Percentiles rank a stretch among this genome's conserved stretches.
These are phyloP conservation scores for Brasenia schreberi DNA, from an alignment of 164 flowering plant species.

Conservation along the genomic window DNA sequence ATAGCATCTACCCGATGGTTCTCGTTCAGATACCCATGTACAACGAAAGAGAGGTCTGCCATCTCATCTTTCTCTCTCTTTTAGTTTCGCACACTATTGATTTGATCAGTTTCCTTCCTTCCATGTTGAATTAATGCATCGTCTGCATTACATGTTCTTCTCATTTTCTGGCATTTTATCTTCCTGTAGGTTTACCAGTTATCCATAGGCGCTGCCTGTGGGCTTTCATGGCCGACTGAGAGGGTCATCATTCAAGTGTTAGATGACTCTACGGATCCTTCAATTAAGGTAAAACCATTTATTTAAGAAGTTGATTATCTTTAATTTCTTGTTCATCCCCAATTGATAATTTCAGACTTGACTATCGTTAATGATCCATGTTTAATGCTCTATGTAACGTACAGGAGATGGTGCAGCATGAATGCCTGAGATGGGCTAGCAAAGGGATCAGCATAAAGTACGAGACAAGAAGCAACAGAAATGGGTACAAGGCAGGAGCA, in stretches of 20 bases:
- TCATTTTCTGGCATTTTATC: not conserved
- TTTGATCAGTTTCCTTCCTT: not conserved
- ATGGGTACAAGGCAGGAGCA: constrained; percentile 93
- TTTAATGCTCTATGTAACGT: no score
- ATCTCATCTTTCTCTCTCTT: not conserved
- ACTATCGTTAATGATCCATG: no score
- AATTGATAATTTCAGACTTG: no score
- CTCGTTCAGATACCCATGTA: constrained; percentile 89
- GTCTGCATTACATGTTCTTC: not conserved
- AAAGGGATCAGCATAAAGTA: constrained; percentile 76
- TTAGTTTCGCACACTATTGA: no score
- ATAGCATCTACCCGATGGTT: constrained; percentile 65
- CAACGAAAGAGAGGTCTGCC: constrained; percentile 66
- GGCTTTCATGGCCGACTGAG: constrained; percentile 88
- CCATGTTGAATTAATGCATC: not conserved
- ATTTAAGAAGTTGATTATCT: no score
- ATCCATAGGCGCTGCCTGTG: constrained; percentile 86
- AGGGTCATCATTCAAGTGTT: constrained; percentile 75
- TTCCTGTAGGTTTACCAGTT: constrained; percentile 61
- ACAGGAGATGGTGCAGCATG: constrained; percentile 50
- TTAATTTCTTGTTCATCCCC: no score
- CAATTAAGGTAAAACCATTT: constrained; percentile 39
- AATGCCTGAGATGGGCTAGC: constrained; percentile 80
- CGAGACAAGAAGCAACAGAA: constrained; percentile 74
- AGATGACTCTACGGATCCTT: constrained; percentile 75